Evolutionary conservation across 2,329 filamentous ascomycete genomes (phyloP).

Genomic region (Penicillium sp.): DNA sequence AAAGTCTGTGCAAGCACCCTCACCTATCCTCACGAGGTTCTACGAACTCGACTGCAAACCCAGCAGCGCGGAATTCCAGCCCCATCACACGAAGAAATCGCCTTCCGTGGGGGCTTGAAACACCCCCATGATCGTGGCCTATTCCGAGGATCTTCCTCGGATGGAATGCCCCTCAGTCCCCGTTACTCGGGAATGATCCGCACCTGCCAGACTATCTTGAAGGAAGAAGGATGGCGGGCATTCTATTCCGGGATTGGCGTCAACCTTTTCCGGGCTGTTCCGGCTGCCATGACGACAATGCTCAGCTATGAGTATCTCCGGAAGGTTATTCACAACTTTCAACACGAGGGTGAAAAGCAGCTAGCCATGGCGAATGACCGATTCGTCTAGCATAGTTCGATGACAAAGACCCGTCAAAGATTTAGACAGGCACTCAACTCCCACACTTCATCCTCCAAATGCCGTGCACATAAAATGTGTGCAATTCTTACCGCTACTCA

Average conservation of each 20-base stretch:
- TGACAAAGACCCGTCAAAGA: constrained; percentile 8
- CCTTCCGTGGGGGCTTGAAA: constrained; percentile 44
- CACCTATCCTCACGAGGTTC: constrained; percentile 96
- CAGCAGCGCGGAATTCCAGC: constrained; percentile 67
- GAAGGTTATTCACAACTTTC: constrained; percentile 53
- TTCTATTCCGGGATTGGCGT: constrained; percentile 98
- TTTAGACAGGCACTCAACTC: background rate
- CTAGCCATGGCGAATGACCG: constrained; percentile 19
- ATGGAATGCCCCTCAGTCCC: constrained; percentile 56
- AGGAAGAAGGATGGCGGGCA: constrained; percentile 90
- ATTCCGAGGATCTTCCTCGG: constrained; percentile 50
- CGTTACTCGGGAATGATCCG: constrained; percentile 75
- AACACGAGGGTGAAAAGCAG: constrained; percentile 50
- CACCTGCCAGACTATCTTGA: constrained; percentile 80
- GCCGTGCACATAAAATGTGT: background rate
- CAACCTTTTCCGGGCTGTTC: constrained; percentile 94
- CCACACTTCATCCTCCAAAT: background rate
- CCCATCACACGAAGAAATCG: constrained; percentile 52
- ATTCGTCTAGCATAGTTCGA: constrained; percentile 21
- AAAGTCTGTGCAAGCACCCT: constrained; percentile 93
- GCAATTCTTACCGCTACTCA: background rate
- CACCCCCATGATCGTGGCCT: constrained; percentile 47
- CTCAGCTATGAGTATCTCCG: constrained; percentile 85
- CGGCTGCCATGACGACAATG: constrained; percentile 95
- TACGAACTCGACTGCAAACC: constrained; percentile 89